A percentile compares a stretch with the other conserved stretches of the same genome.
phyloP scores from a whole-genome alignment of 345 rosid genomes.

The Populus tremula region DNA sequence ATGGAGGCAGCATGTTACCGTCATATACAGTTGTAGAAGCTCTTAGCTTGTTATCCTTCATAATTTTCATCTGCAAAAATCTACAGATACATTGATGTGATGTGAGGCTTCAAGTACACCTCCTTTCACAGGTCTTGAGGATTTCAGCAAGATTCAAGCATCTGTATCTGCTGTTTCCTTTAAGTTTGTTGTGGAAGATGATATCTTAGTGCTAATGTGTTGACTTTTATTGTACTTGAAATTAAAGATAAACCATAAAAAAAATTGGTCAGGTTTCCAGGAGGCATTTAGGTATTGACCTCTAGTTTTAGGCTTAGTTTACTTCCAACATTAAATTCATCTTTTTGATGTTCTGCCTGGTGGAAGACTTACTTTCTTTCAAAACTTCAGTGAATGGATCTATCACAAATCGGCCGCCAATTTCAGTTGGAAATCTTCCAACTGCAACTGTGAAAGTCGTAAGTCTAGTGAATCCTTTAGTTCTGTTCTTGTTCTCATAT shows the following conservation, averaged over 20 bases:
- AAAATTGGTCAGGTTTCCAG: neutral
- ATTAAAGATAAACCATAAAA: neutral
- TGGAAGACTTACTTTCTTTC: conserved; percentile 16
- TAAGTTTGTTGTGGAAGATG: neutral
- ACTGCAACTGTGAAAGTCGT: conserved; percentile 87
- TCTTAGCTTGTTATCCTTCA: conserved; percentile 5
- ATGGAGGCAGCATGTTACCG: neutral
- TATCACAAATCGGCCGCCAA: conserved; percentile 55
- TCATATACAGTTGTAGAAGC: neutral
- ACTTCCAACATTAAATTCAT: neutral
- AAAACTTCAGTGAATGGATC: conserved; percentile 63
- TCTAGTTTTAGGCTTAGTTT: neutral
- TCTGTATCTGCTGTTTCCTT: neutral
- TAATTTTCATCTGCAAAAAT: neutral
- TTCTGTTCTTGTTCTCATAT: conserved; percentile 7
- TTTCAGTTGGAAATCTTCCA: conserved; percentile 70
- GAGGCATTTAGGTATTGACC: neutral
- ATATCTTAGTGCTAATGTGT: conserved; percentile 3
- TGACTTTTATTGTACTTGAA: neutral
- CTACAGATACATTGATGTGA: neutral
- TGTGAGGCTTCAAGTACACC: neutral
- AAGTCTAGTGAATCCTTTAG: conserved; percentile 35
- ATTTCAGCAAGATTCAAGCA: conserved; percentile 6
- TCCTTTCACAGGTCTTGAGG: neutral
- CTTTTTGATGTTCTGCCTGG: conserved; percentile 7